These are phyloP conservation scores for Colletotrichum abscissum DNA, from an alignment of 2,329 filamentous ascomycete genomes.

Conservation along the genomic window DNA sequence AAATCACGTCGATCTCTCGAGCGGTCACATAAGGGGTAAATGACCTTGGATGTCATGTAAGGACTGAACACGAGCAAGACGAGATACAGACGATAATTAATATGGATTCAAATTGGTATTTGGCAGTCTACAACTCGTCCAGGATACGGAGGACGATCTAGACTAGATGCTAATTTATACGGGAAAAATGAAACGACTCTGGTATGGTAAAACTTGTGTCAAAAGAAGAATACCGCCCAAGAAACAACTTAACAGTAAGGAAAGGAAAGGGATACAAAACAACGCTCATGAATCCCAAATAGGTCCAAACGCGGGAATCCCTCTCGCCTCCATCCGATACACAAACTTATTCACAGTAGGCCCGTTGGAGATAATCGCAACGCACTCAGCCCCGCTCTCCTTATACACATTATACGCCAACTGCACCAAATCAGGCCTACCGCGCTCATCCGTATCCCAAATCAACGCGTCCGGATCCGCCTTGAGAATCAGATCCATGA, in stretches of 20 bases:
- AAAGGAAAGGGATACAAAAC: background rate
- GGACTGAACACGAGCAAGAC: no score
- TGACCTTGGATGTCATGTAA: no score
- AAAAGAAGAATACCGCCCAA: no score
- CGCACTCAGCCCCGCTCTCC: slow-evolving; percentile 72
- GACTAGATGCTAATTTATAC: background rate
- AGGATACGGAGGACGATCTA: no score
- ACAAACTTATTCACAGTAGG: slow-evolving; percentile 75
- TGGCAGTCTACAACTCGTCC: no score
- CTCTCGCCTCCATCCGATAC: slow-evolving; percentile 73
- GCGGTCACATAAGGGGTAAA: no score
- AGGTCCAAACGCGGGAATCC: slow-evolving; percentile 76
- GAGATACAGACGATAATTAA: no score
- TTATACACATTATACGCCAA: slow-evolving; percentile 65
- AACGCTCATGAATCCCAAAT: slow-evolving; percentile 70
- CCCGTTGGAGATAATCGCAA: slow-evolving; percentile 79
- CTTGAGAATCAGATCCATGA: slow-evolving; percentile 66
- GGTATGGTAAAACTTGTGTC: background rate
- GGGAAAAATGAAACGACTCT: background rate
- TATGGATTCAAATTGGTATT: no score
- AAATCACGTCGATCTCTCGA: no score
- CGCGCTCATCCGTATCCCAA: slow-evolving; percentile 71
- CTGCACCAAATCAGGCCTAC: slow-evolving; percentile 66
- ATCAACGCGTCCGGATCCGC: slow-evolving; percentile 74
- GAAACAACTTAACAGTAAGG: background rate